Percentiles rank a stretch among this genome's conserved stretches.
Evolutionary conservation across 495 filamentous ascomycete species (phyloP).

Genomic region (Penicillium bialowiezense): DNA sequence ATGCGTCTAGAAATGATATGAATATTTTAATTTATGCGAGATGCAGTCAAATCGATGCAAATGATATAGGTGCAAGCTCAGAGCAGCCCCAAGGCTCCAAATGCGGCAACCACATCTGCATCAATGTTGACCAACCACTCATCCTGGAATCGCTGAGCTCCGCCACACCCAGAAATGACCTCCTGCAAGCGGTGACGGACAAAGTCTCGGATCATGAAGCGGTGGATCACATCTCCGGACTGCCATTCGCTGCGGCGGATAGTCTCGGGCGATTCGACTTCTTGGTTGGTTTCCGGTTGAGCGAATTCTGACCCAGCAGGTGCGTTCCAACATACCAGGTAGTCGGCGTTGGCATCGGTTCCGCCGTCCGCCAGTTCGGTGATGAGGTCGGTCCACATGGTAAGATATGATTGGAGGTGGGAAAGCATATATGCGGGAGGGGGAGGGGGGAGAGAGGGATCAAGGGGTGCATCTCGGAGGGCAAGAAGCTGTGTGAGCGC

Average conservation of each 20-base stretch:
- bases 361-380: slow-evolving; percentile 54
- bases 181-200: slow-evolving; percentile 63
- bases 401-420: slow-evolving; percentile 63
- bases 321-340: slow-evolving; percentile 54
- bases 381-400: slow-evolving; percentile 68
- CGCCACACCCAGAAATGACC: slow-evolving; percentile 66
- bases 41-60: background rate
- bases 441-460: slow-evolving; percentile 22
- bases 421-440: slow-evolving; percentile 53
- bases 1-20: background rate
- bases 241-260: slow-evolving; percentile 54
- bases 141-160: slow-evolving; percentile 67
- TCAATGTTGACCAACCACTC: slow-evolving; percentile 90
- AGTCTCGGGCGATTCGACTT: slow-evolving; percentile 63
- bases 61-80: slow-evolving; percentile 14
- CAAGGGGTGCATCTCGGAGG: slow-evolving; percentile 49
- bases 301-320: slow-evolving; percentile 25
- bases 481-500: slow-evolving; percentile 79
- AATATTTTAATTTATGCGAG: background rate
- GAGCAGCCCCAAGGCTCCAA: slow-evolving; percentile 53
- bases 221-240: slow-evolving; percentile 66
- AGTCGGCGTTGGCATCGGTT: slow-evolving; percentile 41
- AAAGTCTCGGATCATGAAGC: slow-evolving; percentile 66
- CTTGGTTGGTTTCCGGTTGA: slow-evolving; percentile 27
- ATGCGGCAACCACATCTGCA: slow-evolving; percentile 68